Conservation (phyloP, 2,329 filamentous ascomycete genomes). For the Intubia oerlemansii region DNA sequence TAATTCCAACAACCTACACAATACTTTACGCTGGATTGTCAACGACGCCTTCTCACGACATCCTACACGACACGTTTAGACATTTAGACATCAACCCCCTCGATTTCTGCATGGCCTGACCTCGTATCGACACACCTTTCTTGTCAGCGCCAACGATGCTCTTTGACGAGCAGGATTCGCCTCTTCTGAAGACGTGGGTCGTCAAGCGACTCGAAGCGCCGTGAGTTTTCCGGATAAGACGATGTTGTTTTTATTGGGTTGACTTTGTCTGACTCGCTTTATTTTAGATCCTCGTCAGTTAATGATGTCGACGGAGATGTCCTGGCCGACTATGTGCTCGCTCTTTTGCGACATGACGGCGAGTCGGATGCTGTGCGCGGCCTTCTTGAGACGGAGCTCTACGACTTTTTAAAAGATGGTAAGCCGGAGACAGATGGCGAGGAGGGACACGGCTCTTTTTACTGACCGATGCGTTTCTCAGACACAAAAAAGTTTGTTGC, state of each 20-base stretch:
- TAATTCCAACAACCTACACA: too few species aligned
- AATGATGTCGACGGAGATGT: slow-evolving; percentile 65
- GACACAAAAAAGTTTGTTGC: slow-evolving; percentile 43
- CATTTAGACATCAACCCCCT: too few species aligned
- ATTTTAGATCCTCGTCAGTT: slow-evolving; percentile 52
- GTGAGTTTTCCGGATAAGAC: slow-evolving; percentile 21
- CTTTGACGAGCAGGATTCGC: slow-evolving; percentile 39
- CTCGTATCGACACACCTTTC: too few species aligned
- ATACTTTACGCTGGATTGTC: too few species aligned
- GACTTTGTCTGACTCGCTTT: too few species aligned
- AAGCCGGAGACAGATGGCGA: too few species aligned
- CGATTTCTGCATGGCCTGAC: too few species aligned
- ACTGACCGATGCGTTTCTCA: too few species aligned
- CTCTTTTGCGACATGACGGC: slow-evolving; percentile 50
- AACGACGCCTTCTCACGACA: too few species aligned
- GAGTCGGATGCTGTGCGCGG: slow-evolving; percentile 39
- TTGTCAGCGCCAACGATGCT: slow-evolving; percentile 28
- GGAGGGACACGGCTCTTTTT: too few species aligned
- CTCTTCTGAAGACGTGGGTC: slow-evolving; percentile 53
- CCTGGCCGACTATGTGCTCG: slow-evolving; percentile 67
- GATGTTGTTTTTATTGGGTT: too few species aligned
- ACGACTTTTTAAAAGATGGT: slow-evolving; percentile 56
- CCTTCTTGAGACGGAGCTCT: slow-evolving; percentile 50
- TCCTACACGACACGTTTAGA: too few species aligned
- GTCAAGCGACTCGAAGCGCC: slow-evolving; percentile 57